Evolutionary conservation across 768 basidiomycete genomes (phyloP), one percentile per base, ranked within the genome.

Genomic region (Trametes sanguinea): DNA sequence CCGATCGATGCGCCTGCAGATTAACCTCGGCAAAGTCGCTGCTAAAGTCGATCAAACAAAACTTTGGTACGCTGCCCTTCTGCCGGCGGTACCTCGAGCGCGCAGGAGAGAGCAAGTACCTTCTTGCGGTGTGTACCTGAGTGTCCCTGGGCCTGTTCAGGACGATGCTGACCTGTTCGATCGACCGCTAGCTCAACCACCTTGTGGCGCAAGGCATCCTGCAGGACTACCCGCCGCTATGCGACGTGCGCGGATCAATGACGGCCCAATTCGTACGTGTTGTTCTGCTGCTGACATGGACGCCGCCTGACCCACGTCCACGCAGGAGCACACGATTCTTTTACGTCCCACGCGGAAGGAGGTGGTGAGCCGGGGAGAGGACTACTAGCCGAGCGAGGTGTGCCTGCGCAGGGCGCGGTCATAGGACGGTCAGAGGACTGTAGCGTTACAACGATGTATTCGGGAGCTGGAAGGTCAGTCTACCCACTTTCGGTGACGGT

Each of bases 81-180:
- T 98, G 96, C 74, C 85, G 95, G 68, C 82, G 97, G 63, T 99
- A 99, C 75, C 84, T 99, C 17, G 97, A 98, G 70, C 87, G 95
- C 29, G 77, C 81, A 4, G 97, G 97, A 13, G 95, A 98, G 78
- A 93, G 85, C 78, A 94, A 90, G 74, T 96, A 99, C 73, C 78
- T 98, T 17, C 79, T 98, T 43, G 96, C 92, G 60, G 93, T 97
- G 59, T 61, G 84, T 76, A 3, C 33, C 43, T 37, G 14, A 6
- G 35, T 37, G 51, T 29, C 17, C 30, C 48, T 29, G 6, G 16
- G 8, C 37, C 63, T 44, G 16, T 13, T 30, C 1, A 50, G 16
- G 14, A 30, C 30, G 37, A 54, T 40, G 22, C 51, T 51, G 51
- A 53, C 51, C 1, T 39, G 7, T 29, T 56, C 50, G 44, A 35